Base-by-base conservation (phyloP, 2,329 filamentous ascomycete species). In the Xenosphaeropsis pyriputrescens region DNA sequence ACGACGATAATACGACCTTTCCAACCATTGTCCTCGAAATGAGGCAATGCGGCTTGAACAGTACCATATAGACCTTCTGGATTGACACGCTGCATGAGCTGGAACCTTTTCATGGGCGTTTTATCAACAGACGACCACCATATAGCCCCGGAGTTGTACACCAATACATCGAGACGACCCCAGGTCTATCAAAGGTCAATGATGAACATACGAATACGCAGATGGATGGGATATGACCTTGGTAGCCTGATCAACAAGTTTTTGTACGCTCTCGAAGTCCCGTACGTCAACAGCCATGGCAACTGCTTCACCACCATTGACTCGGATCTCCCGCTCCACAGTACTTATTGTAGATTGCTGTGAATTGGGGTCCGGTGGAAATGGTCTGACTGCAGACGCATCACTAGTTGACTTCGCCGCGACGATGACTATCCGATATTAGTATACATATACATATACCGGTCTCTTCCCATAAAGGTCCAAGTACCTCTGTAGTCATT, bases 71-170 rank as follows among this genome's bases (percentile, higher is more conserved):
- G 62, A 0, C 85, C 85, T 48, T 85, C 76, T 0, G 72, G 67
- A 49, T 86, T 86, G 43, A 86, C 72, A 42, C 66, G 64, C 58
- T 86, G 80, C 77, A 88, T 84, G 46, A 80, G 69, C 54, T 76
- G 74, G 60, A 85, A 89, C n/a, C 82, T 70, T 56, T 79, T 81
- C 45, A 80, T 62, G 0, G 81, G 78, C 0, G 83, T 89, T 34
- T 76, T 70, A 37, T 76, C 69, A 0, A 93, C 74, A 2, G 79
- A 70, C 0, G 79, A 71, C 83, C 84, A 89, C 78, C 79, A 91
- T 46, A 93, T 86, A 2, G 85, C 85, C 31, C 85, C 85, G 0
- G 79, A 77, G 55, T 91, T 93, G 63, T 93, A 93, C 35, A 91
- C 57, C 2, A 93, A 59, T 1, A 80, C 78, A 52, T 91, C 83